These are phyloP conservation scores for Tricholoma sp. DNA, from an alignment of 768 basidiomycete species.

Conservation along the genomic window DNA sequence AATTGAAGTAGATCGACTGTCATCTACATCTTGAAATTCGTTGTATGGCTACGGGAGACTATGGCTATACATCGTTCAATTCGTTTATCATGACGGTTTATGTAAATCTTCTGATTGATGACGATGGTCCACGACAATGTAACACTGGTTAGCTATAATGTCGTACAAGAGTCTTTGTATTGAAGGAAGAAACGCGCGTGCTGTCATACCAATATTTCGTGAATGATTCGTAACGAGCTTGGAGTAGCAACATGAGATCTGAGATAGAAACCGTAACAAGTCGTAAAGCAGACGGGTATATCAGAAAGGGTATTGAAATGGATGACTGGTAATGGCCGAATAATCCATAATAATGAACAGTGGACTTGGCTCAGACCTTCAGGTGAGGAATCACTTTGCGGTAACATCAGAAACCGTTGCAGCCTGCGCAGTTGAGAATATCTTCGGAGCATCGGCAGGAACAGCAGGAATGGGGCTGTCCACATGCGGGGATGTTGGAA, in stretches of 20 bases:
- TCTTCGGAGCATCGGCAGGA: not conserved
- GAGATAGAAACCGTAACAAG: not conserved
- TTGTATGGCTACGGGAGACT: too few species aligned
- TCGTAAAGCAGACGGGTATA: not conserved
- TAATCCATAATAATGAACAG: not conserved
- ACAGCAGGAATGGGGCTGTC: not conserved
- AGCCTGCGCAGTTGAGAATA: not conserved
- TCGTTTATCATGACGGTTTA: too few species aligned
- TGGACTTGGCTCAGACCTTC: not conserved
- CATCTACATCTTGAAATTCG: too few species aligned
- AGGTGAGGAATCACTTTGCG: not conserved
- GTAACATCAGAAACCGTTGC: not conserved
- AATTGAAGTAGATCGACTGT: too few species aligned
- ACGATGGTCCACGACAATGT: too few species aligned
- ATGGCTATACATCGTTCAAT: too few species aligned
- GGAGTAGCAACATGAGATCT: not conserved
- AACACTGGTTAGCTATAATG: too few species aligned
- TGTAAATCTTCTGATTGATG: too few species aligned
- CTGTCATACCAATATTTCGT: not conserved
- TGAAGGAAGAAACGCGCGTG: not conserved
- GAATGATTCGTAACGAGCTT: not conserved
- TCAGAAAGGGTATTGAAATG: not conserved
- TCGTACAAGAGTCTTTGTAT: too few species aligned
- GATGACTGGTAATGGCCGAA: not conserved
- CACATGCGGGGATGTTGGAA: slow-evolving; percentile 5